These are phyloP conservation scores for Lachancea fermentati DNA, from an alignment of 805 yeast species.

Conservation along the genomic window DNA sequence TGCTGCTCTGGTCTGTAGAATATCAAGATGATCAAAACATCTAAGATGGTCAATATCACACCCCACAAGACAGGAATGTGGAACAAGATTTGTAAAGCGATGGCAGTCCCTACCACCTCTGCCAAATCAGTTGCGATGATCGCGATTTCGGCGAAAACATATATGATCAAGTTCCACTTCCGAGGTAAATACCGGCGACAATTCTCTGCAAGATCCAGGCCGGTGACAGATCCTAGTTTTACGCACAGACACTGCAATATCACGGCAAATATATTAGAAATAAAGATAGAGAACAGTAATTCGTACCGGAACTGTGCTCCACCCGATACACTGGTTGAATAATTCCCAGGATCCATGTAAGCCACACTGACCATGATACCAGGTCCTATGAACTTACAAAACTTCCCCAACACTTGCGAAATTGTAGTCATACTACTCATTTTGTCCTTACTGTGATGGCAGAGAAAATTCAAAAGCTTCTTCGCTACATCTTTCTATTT, in stretches of 20 bases:
- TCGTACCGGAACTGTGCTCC: constrained; percentile 81
- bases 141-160: constrained; percentile 74
- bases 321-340: constrained; percentile 89
- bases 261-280: constrained; percentile 83
- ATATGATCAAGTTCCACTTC: constrained; percentile 51
- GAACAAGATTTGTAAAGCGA: constrained; percentile 71
- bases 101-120: constrained; percentile 92
- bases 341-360: constrained; percentile 97
- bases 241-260: constrained; percentile 83
- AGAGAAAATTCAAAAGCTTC: too few relatives aligned
- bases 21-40: constrained; percentile 70
- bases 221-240: constrained; percentile 89
- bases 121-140: constrained; percentile 91
- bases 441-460: not conserved
- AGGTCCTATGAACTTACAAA: constrained; percentile 73
- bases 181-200: constrained; percentile 72
- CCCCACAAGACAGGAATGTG: constrained; percentile 70
- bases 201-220: constrained; percentile 82
- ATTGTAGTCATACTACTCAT: not conserved
- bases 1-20: constrained; percentile 76
- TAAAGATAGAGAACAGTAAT: constrained; percentile 68
- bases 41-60: constrained; percentile 72
- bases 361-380: constrained; percentile 95
- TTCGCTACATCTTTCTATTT: not conserved
- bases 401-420: constrained; percentile 35